Base-by-base conservation (phyloP, 495 filamentous ascomycete species). In the Aspergillus nidulans region DNA sequence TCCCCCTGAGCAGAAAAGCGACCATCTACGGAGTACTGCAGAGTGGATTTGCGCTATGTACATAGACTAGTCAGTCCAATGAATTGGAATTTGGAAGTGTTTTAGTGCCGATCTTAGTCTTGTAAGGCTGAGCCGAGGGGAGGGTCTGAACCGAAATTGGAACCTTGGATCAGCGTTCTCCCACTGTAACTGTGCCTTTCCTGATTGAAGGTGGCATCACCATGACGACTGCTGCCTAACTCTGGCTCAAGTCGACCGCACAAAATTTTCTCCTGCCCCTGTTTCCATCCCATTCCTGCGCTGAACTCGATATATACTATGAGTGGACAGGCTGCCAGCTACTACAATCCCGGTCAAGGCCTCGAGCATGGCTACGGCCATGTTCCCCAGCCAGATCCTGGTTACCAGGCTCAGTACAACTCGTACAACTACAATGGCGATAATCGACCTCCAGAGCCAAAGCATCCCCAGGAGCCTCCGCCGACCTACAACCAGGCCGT, bases 291-390 rank as follows among this genome's bases (percentile, higher is more conserved):
- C 30, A 4, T 36, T 39, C 39, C 7, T 24, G 23, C 28, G 52
- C 23, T 39, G n/a, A 6, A 32, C 18, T 34, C 28, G 58, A 59
- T 61, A n/a, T n/a, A n/a, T n/a, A 59, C 49, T 20, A 77, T 77
- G 73, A 77, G 71, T 57, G 73, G 73, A 46, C 69, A 76, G 57
- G 70, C 73, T 16, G 68, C 68, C 13, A 69, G 63, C 44, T 77
- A 77, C 39, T 77, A 77, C 53, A 65, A 73, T 46, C 56, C 57
- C 8, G 58, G 56, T 16, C 66, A 71, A 57, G 60, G 56, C 57
- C 63, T 63, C 36, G 56, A 40, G 18, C 39, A 44, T 45, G 44
- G 57, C 30, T 39, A 62, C 39, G 21, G 58, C 8, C 39, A 56
- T 46, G 52, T 34, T 25, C 38, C 44, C 43, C 13, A 34, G 20